Base-by-base conservation (phyloP, 768 basidiomycete species). In the Stropharia rugosoannulata region DNA sequence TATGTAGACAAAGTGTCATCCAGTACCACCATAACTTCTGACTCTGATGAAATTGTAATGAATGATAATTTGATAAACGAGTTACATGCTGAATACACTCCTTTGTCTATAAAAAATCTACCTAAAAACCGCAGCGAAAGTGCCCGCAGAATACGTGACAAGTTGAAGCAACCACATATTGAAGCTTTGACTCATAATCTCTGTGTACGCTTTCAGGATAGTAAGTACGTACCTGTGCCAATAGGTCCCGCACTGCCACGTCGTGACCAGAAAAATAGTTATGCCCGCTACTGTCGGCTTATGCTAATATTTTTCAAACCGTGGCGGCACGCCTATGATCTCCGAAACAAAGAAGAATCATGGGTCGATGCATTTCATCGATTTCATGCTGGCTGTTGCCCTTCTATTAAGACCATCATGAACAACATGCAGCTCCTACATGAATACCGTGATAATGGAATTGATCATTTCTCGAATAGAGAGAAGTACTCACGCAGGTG, bases 221-320 rank as follows among this genome's bases (percentile, higher is more conserved):
- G 54, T 1, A 10, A 46, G 1, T 35, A 63, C 15, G 63, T 76
- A 36, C 69, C 71, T n/a, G 71, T 76, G 1, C 68, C 68, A 0
- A 63, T 77, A 15, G 78, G 78, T 1, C 59, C 59, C 1, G 55
- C 72, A 0, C 49, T 80, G 1, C 76, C 75, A 5, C 56, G 71
- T 0, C 49, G 66, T 5, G 70, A 77, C 54, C 15, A 29, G 6
- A 22, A 52, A 9, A 52, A 64, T 5, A 2, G 45, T 0, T 54
- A 59, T 9, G 59, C 55, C 1, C 53, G 52, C 6, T 75, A 75
- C 54, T 70, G 65, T 51, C 55, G 70, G 2, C 49, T 73, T 3
- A 78, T 78, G 76, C 55, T 79, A 4, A 67, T 75, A 13, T 63
- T 78, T 0, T 79, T 79, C 59, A 75, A 76, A 55, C 78, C 77